Evolutionary conservation across 2,329 filamentous ascomycete genomes (phyloP), one percentile per base, ranked within the genome.

Genomic region (Colletotrichum eremochloae): DNA sequence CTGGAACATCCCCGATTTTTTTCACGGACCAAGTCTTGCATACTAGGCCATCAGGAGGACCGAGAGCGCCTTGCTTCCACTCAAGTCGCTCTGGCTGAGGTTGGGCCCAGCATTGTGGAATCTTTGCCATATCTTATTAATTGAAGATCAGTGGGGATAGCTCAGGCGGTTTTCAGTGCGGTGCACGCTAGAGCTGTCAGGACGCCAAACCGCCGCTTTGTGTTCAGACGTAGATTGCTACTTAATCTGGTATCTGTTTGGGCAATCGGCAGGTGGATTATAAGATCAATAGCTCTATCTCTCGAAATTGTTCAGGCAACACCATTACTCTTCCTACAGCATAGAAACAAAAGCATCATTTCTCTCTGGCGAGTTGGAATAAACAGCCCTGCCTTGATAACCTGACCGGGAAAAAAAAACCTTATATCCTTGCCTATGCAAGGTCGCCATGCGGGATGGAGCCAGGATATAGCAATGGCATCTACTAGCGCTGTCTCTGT

Each of bases 61-160:
- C 58, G 29, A 44, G 46, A 50, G 7, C 40, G 8, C 42, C 29
- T 48, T 62, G 9, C 42, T 62, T 24, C 42, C 29, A 48, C 15
- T 9, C 24, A 36, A 62, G 40, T 31, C 5, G 7, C 29, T 20
- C 15, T 44, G 18, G 38, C 58, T 62, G 20, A 8, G 6, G 12
- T 33, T 36, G 29, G 33, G 20, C 33, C 58, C 18, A 44, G 40
- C 5, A 24, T 29, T 29, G 31, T 44, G 6, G 46, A 3, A 14
- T n/a, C 11, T 48, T 36, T 44, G 42, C 14, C 24, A 36, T n/a
- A 24, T 12, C 12, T 7, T 12, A 18, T 62, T 20, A 14, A n/a
- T 7, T 36, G 42, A n/a, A 44, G 58, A 50, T 62, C 42, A 36
- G 42, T 61, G 58, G 58, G 58, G 58, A 33, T 33, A 20, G 46